These are phyloP conservation scores for Macadamia integrifolia DNA, from an alignment of 164 flowering plant genomes.

Conservation along the genomic window DNA sequence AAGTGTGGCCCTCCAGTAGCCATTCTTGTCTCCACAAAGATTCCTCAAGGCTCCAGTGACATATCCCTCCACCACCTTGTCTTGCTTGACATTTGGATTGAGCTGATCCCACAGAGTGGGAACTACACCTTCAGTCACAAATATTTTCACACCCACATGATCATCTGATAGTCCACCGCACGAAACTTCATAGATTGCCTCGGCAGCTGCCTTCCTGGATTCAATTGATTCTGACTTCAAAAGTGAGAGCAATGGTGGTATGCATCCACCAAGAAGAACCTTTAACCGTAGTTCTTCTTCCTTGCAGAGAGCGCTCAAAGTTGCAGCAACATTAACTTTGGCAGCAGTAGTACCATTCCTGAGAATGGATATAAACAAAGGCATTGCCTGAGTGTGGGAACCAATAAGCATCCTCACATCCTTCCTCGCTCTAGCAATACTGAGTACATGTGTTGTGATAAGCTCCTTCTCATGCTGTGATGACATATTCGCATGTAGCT, in stretches of 20 bases:
- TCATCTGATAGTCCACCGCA: conserved; percentile 77
- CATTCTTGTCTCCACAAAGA: conserved; percentile 84
- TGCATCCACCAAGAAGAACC: conserved; percentile 89
- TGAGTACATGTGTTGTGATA: conserved; percentile 65
- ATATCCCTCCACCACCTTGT: conserved; percentile 80
- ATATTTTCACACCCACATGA: conserved; percentile 85
- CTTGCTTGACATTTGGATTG: conserved; percentile 51
- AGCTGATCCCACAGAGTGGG: conserved; percentile 87
- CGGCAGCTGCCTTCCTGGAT: conserved; percentile 82
- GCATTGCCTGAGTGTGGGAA: conserved; percentile 82
- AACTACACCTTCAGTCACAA: conserved; percentile 86
- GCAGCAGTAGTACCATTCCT: conserved; percentile 65
- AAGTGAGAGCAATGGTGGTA: conserved; percentile 78
- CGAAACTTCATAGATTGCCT: conserved; percentile 78
- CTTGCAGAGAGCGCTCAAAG: conserved; percentile 58
- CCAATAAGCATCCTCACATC: conserved; percentile 75
- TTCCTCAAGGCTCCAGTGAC: conserved; percentile 84
- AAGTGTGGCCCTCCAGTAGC: conserved; percentile 68
- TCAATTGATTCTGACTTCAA: conserved; percentile 65
- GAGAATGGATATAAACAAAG: conserved; percentile 68
- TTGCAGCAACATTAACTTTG: conserved; percentile 71
- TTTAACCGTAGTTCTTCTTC: conserved; percentile 73
- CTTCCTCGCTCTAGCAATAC: conserved; percentile 58
- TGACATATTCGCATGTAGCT: conserved; percentile 68
- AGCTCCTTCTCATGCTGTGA: conserved; percentile 76